Percentiles rank a stretch among this genome's conserved stretches.
These are phyloP conservation scores for Cordyceps pruinosa DNA, from an alignment of 2,329 filamentous ascomycete genomes.

Conservation along the genomic window DNA sequence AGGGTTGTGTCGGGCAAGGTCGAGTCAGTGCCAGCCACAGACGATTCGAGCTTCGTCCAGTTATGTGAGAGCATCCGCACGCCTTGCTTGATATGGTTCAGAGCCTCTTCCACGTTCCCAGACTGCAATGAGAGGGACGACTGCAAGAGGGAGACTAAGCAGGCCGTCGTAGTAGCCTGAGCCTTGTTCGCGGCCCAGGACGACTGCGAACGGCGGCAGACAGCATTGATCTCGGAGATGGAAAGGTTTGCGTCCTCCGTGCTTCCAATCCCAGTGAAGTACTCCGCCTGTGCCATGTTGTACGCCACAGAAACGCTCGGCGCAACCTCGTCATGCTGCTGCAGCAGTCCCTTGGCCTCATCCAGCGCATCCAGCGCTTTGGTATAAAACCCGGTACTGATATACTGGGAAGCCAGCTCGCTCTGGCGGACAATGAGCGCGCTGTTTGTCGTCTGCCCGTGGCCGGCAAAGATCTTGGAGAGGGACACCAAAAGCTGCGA, in stretches of 20 bases:
- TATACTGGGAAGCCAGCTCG: constrained; percentile 45
- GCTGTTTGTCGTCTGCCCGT: constrained; percentile 28
- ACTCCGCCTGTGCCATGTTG: constrained; percentile 68
- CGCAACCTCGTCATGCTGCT: constrained; percentile 28
- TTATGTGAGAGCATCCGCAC: constrained; percentile 50
- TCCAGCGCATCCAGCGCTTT: constrained; percentile 49
- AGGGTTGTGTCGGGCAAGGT: constrained; percentile 25
- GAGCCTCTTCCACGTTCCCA: constrained; percentile 52
- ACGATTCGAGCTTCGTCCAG: constrained; percentile 44
- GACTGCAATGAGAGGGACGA: constrained; percentile 59
- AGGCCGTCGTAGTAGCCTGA: constrained; percentile 26
- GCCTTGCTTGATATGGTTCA: constrained; percentile 50
- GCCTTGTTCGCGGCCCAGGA: constrained; percentile 29
- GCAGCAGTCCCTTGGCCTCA: constrained; percentile 45
- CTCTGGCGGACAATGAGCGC: constrained; percentile 40
- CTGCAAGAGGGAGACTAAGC: constrained; percentile 44
- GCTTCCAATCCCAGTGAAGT: constrained; percentile 60
- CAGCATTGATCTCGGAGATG: constrained; percentile 25
- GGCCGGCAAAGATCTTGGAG: constrained; percentile 29
- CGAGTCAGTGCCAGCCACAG: constrained; percentile 20
- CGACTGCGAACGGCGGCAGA: constrained; percentile 24
- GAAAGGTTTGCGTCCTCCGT: constrained; percentile 49
- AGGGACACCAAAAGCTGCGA: constrained; percentile 24
- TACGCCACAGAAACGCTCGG: constrained; percentile 36
- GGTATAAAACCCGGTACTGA: constrained; percentile 43